phyloP scores from a whole-genome alignment of 345 rosid genomes.

The Hirschfeldia incana region DNA sequence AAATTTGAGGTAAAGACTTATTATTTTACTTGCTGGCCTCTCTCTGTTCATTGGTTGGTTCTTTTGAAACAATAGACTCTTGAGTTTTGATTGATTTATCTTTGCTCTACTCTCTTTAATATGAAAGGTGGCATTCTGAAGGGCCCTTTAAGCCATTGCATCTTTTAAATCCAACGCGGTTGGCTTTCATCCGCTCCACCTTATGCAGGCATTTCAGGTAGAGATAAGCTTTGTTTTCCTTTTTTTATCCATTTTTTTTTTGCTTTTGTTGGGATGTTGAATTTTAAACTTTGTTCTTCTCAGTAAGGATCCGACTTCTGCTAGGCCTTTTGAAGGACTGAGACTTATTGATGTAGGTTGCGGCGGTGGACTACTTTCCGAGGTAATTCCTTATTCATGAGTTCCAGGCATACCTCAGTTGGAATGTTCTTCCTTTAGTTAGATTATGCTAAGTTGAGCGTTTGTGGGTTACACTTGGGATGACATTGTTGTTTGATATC shows the following conservation, averaged over 20 bases:
- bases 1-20: no score
- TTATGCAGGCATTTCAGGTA: constrained; percentile 89
- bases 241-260: background rate
- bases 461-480: background rate
- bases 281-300: constrained; percentile 14
- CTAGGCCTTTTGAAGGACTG: constrained; percentile 87
- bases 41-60: background rate
- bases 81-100: background rate
- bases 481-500: constrained; percentile 13
- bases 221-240: background rate
- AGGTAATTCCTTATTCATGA: constrained; percentile 53
- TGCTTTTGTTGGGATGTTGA: background rate
- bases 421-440: background rate
- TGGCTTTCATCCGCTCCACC: constrained; percentile 90
- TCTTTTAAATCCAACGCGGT: constrained; percentile 75
- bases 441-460: background rate
- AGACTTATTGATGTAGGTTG: constrained; percentile 81
- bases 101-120: background rate
- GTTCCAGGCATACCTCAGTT: background rate
- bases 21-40: background rate
- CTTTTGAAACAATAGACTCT: background rate
- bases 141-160: constrained; percentile 93
- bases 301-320: constrained; percentile 70
- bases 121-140: constrained; percentile 84
- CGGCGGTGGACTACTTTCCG: constrained; percentile 95